A percentile compares a stretch with the other conserved stretches of the same genome.
Evolutionary conservation across 441 rosid genomes (phyloP).

Genomic region (Populus hybrid): DNA sequence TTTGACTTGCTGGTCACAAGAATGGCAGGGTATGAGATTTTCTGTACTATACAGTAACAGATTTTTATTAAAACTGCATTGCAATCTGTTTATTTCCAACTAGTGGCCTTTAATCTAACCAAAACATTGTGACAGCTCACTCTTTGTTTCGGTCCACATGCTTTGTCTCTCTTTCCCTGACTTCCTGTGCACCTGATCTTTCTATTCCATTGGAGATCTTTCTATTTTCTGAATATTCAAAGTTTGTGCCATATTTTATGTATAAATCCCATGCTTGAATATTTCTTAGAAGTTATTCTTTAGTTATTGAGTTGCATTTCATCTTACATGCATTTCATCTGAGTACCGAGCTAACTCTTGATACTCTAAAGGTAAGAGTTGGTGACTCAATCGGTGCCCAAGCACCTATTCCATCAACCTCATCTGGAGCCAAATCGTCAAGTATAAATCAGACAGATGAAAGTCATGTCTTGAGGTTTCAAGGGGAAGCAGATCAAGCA

Average conservation of each 20-base stretch:
- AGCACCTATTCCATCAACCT: slow-evolving; percentile 16
- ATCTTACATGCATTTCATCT: not conserved
- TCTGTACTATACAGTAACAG: not conserved
- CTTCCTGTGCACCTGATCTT: not conserved
- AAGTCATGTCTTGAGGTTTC: slow-evolving; percentile 9
- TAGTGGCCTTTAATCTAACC: not conserved
- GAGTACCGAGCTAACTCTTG: not conserved
- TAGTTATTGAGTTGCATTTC: not conserved
- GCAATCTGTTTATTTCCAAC: not conserved
- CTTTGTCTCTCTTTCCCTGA: not conserved
- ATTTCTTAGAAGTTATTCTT: not conserved
- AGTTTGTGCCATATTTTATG: not conserved
- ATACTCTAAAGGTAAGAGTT: slow-evolving; percentile 36
- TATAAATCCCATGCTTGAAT: not conserved
- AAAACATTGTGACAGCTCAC: not conserved
- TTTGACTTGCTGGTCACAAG: not conserved
- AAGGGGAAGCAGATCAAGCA: slow-evolving; percentile 22
- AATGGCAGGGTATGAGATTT: not conserved
- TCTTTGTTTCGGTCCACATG: not conserved
- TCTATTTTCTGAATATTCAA: not conserved
- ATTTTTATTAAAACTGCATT: not conserved
- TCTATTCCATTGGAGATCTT: too few species aligned
- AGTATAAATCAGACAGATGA: slow-evolving; percentile 20
- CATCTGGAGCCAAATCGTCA: slow-evolving; percentile 29
- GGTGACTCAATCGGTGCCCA: slow-evolving; percentile 20